phyloP scores from a whole-genome alignment of 2,329 filamentous ascomycete species.

The Fusarium cyanostomum region DNA sequence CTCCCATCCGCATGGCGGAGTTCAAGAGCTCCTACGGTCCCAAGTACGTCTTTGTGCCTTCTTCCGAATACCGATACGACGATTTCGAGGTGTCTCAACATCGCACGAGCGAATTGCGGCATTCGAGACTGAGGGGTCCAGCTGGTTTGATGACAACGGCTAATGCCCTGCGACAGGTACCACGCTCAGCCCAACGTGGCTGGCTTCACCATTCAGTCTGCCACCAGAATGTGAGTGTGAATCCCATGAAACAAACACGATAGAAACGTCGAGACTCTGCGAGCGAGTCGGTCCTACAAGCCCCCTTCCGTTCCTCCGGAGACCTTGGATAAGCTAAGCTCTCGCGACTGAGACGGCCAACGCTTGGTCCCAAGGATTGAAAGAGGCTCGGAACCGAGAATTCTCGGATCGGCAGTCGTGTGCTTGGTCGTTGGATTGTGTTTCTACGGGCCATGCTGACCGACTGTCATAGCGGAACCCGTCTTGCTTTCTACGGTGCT shows the following conservation, averaged over 20 bases:
- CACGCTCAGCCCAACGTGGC: slow-evolving; percentile 64
- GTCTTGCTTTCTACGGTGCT: slow-evolving; percentile 64
- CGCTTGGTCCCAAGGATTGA: background rate
- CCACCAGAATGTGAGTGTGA: slow-evolving; percentile 61
- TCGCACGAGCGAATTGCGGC: slow-evolving; percentile 2
- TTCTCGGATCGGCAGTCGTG: background rate
- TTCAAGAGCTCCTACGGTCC: slow-evolving; percentile 73
- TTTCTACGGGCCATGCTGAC: slow-evolving; percentile 22
- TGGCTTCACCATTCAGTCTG: slow-evolving; percentile 61
- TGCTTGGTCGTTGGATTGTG: background rate
- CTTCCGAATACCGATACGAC: background rate
- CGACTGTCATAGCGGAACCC: slow-evolving; percentile 56
- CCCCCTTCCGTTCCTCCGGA: slow-evolving; percentile 39
- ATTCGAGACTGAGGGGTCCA: background rate
- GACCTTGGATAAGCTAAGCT: slow-evolving; percentile 1
- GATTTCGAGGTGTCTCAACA: background rate
- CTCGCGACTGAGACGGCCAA: background rate
- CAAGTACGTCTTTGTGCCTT: slow-evolving; percentile 59
- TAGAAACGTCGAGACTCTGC: slow-evolving; percentile 4
- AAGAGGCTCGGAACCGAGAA: background rate
- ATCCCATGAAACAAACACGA: background rate
- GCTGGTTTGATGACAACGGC: slow-evolving; percentile 16
- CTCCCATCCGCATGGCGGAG: slow-evolving; percentile 55
- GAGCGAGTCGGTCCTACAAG: slow-evolving; percentile 17
- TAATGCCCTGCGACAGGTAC: slow-evolving; percentile 60